Conservation (phyloP, 306 rosid species). For the Trifolium pratense region DNA sequence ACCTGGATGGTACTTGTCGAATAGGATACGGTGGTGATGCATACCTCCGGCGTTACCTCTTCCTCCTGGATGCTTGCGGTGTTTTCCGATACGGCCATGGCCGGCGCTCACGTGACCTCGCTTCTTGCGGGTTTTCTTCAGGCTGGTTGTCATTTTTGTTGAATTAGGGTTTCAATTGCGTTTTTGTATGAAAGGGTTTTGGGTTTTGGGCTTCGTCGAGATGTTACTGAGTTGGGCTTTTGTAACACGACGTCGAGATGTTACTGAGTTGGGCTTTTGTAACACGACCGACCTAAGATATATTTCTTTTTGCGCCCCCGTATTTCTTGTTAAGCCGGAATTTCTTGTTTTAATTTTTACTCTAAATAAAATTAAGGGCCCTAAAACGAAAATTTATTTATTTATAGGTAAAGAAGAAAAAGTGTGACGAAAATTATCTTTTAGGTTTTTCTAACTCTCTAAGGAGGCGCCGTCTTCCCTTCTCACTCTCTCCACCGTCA, state of each 20-base stretch:
- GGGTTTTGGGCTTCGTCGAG: not conserved
- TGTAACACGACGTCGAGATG: no score
- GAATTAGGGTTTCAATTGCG: constrained; percentile 33
- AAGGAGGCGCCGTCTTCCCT: no score
- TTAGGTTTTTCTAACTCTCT: no score
- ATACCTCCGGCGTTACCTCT: constrained; percentile 49
- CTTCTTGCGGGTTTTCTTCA: constrained; percentile 92
- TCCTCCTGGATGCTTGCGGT: constrained; percentile 60
- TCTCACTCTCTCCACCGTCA: no score
- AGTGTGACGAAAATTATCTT: no score
- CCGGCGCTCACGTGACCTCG: constrained; percentile 91
- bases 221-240: not conserved
- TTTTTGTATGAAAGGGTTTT: not conserved
- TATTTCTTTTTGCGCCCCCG: no score
- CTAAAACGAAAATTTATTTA: no score
- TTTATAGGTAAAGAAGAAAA: no score
- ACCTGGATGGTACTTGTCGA: constrained; percentile 54
- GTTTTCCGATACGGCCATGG: constrained; percentile 42
- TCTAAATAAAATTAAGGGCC: no score
- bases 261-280: no score
- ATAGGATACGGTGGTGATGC: constrained; percentile 53
- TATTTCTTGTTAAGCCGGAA: no score
- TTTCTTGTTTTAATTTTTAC: no score
- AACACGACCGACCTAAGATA: not conserved
- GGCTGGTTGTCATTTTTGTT: constrained; percentile 62